Evolutionary conservation across 352 stramenopile species (phyloP).

Genomic region (Labyrinthula sp.): DNA sequence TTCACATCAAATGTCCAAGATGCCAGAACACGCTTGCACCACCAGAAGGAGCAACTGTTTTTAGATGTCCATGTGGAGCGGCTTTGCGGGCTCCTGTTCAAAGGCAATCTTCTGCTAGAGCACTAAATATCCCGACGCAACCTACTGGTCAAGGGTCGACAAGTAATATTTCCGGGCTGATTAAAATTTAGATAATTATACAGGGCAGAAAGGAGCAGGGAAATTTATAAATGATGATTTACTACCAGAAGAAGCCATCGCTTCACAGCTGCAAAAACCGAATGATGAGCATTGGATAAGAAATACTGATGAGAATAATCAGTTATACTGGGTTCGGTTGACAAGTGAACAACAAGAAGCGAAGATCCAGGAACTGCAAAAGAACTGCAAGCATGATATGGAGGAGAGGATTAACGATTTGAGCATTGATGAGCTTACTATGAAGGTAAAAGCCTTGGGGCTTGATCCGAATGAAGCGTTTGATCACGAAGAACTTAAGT

Average conservation of each 20-base stretch:
- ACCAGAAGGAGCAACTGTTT: constrained; percentile 8
- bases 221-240: not conserved
- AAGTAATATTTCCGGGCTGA: not conserved
- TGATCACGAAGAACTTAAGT: constrained; percentile 1
- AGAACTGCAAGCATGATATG: constrained; percentile 13
- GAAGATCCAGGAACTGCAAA: constrained; percentile 9
- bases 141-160: not conserved
- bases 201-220: not conserved
- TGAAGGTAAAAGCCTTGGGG: constrained; percentile 18
- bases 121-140: constrained; percentile 7
- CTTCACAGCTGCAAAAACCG: constrained; percentile 4
- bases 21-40: constrained; percentile 14
- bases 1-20: constrained; percentile 19
- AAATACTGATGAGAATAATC: not conserved
- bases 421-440: not conserved
- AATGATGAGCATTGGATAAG: constrained; percentile 21
- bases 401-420: constrained; percentile 7
- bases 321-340: constrained; percentile 10
- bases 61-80: constrained; percentile 22
- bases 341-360: constrained; percentile 19
- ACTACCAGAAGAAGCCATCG: constrained; percentile 8
- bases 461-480: constrained; percentile 3
- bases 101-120: constrained; percentile 1
- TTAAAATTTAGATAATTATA: not conserved
- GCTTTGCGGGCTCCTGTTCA: constrained; percentile 10